phyloP scores from a whole-genome alignment of 495 filamentous ascomycete species.

The Podospora bellae-mahoneyi region DNA sequence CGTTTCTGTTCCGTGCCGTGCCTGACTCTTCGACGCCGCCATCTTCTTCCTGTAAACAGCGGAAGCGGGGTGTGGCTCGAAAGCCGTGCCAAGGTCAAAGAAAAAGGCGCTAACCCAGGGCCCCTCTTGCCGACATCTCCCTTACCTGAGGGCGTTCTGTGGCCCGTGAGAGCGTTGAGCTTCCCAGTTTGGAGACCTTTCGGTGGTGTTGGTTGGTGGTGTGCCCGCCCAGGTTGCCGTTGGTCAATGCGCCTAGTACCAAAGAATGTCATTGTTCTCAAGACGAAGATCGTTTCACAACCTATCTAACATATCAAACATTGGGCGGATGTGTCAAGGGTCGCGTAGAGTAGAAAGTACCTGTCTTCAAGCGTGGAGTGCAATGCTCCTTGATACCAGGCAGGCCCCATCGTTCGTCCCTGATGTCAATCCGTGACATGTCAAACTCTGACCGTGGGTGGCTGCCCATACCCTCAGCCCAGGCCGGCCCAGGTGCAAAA shows the following conservation, averaged over 20 bases:
- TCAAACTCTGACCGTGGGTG: neutral
- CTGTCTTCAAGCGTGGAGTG: neutral
- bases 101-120: neutral
- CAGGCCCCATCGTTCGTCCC: neutral
- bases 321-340: neutral
- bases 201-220: too few relatives aligned
- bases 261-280: neutral
- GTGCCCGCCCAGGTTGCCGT: neutral
- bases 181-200: neutral
- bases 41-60: neutral
- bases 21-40: neutral
- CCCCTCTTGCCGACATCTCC: neutral
- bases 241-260: neutral
- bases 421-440: neutral
- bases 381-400: neutral
- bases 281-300: neutral
- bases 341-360: neutral
- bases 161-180: neutral
- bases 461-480: neutral
- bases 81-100: neutral
- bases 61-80: neutral
- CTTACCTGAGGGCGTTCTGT: neutral
- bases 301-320: neutral
- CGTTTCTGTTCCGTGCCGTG: neutral
- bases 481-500: neutral